Base-by-base conservation (phyloP, 2,329 filamentous ascomycete genomes). In the Colletotrichum siamense region DNA sequence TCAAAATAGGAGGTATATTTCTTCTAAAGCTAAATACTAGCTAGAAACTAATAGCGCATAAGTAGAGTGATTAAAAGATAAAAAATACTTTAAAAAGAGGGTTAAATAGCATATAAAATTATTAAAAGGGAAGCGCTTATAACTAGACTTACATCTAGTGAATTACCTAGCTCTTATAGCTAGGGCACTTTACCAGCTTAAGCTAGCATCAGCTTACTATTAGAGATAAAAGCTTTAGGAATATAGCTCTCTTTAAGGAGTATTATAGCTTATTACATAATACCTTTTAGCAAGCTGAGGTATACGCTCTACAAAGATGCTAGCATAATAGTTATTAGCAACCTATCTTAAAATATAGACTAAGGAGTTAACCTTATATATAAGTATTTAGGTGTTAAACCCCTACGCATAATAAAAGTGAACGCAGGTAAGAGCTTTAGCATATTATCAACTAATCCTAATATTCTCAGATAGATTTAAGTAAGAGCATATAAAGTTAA, bases 401-500 rank as follows among this genome's bases (percentile, higher is more conserved):
- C 81, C 80, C 79, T 81, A 79, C 80, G 81, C 84, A 79, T 32
- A 32, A 32, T 32, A 32, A 32, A 32, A 13, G 2, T 32, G 5
- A 32, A 32, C 3, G 3, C 13, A 86, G 85, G 82, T 86, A 79
- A 82, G 81, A 85, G 81, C 82, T 79, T 79, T 77, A 79, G 82
- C 77, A 82, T 82, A 86, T 81, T 80, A 85, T 86, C 82, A 81
- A 86, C 83, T 82, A 81, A 85, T 85, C 82, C 80, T 83, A 81
- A 86, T 84, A 83, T 86, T 79, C 81, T 85, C 81, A 81, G 83
- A 86, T 85, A 82, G 84, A 86, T 85, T 85, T 86, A 83, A 85
- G 81, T 86, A 86, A 79, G 81, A 86, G 82, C 81, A 84, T 84
- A 82, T 34, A 34, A 0, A 3, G 13, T 34, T 34, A 36, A 2